Evolutionary conservation across 176 grass and related monocot genomes (phyloP).

Genomic region (Eremochloa ophiuroides): DNA sequence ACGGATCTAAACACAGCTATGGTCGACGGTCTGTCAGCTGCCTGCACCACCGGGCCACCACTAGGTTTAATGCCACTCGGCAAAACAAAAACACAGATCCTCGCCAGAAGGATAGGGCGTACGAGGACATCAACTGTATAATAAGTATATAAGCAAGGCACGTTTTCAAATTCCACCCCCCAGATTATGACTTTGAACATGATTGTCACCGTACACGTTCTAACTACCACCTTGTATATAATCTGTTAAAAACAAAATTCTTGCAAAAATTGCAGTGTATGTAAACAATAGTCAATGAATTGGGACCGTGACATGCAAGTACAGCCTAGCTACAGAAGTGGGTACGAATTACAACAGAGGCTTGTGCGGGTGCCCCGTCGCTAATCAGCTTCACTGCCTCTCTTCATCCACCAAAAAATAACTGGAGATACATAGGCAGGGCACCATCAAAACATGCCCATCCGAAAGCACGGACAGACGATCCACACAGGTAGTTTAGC

Average conservation of each 20-base stretch:
- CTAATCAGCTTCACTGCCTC: not conserved
- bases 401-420: constrained; percentile 32
- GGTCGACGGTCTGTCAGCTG: not conserved
- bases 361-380: not conserved
- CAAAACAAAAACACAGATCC: not conserved
- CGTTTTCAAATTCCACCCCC: not conserved
- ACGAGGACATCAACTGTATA: not conserved
- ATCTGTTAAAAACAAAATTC: not conserved
- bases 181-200: not conserved
- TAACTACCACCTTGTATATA: not conserved
- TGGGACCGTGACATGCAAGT: constrained; percentile 20
- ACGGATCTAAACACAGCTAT: too few relatives aligned
- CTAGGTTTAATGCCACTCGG: not conserved
- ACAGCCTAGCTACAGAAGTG: constrained; percentile 38
- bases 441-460: constrained; percentile 53
- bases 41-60: too few relatives aligned
- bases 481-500: not conserved
- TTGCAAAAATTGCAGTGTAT: not conserved
- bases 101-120: not conserved
- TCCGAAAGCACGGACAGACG: constrained; percentile 23
- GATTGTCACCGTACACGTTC: not conserved
- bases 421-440: constrained; percentile 23
- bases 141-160: not conserved
- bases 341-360: constrained; percentile 24
- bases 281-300: constrained; percentile 39